A percentile compares a stretch with the other conserved stretches of the same genome.
phyloP scores from a whole-genome alignment of 108 stramenopile species.

The Seminavis robusta region DNA sequence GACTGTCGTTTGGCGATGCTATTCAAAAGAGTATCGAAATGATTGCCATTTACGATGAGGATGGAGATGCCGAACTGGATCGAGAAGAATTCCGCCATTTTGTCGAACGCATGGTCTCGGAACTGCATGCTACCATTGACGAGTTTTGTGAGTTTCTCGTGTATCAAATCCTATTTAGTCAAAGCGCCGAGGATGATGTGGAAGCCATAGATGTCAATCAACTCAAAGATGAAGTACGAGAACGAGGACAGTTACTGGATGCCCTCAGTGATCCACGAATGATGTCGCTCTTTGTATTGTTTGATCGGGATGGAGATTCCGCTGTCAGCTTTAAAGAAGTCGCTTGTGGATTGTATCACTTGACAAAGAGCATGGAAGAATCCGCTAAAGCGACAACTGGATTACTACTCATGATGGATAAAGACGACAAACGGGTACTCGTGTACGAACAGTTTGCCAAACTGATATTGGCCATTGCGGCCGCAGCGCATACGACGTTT shows the following conservation, averaged over 20 bases:
- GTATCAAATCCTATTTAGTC: neutral
- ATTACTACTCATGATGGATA: constrained; percentile 38
- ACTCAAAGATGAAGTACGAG: neutral
- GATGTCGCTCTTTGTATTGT: constrained; percentile 37
- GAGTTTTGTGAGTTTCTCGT: constrained; percentile 8
- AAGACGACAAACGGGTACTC: constrained; percentile 28
- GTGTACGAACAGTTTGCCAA: constrained; percentile 34
- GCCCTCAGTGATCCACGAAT: constrained; percentile 27
- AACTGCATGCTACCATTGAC: constrained; percentile 8
- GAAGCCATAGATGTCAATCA: neutral
- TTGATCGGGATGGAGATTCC: constrained; percentile 31
- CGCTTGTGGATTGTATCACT: constrained; percentile 36
- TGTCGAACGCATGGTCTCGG: constrained; percentile 6
- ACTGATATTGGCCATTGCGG: constrained; percentile 30
- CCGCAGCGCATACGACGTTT: constrained; percentile 29
- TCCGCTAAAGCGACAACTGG: constrained; percentile 21
- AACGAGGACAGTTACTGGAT: neutral
- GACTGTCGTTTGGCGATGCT: constrained; percentile 11
- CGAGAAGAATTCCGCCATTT: constrained; percentile 12
- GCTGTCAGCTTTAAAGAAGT: constrained; percentile 44
- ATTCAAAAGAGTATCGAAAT: constrained; percentile 8
- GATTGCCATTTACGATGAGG: constrained; percentile 6
- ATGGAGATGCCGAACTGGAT: constrained; percentile 8
- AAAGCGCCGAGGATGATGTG: neutral
- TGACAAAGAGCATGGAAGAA: constrained; percentile 35